Evolutionary conservation across 306 rosid genomes (phyloP), one percentile per base, ranked within the genome.

Genomic region (Prunus padus): DNA sequence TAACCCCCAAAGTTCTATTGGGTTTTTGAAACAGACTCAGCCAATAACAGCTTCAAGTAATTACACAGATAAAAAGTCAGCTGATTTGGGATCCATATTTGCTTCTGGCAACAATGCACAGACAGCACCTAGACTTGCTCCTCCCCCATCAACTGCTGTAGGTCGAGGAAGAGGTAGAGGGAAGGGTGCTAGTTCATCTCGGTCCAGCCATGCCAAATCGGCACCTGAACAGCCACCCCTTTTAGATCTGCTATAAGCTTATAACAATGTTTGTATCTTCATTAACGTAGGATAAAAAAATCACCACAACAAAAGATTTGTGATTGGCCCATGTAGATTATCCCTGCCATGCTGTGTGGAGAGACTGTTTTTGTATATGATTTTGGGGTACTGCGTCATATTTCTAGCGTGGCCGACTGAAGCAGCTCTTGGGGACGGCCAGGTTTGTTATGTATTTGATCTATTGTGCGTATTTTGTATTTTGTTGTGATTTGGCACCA

Each of bases 131-230:
- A 88, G 82, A 82, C 97, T 96, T 23, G 99, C 97, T 12, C 99
- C 99, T 4, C 98, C 99, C 13, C 99, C 99, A 3, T 82, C 93
- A 74, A 88, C 87, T 45, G 63, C 96, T 11, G 87, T 89, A 52
- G 98, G 97, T 69, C 87, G 98, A 86, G 98, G 98, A 72, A 81
- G 97, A 82, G 99, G 96, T 19, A 89, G 98, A 80, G 98, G 97
- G 68, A 87, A 92, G 74, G 96, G 88, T 76, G 63, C 74, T 63
- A 59, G 73, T 40, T 81, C 96, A 62, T 47, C 80, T 65, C 84
- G 88, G 50, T 60, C 92, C 61, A 81, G 89, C 77, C 87, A 84
- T 66, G 70, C 81, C 61, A 92, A 83, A 82, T 77, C 92, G 56
- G 77, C 65, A 46, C 72, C 90, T 56, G 97, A 83, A 75, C 88